Base-by-base conservation (phyloP, 2,329 filamentous ascomycete genomes). In the Aureobasidium lini region DNA sequence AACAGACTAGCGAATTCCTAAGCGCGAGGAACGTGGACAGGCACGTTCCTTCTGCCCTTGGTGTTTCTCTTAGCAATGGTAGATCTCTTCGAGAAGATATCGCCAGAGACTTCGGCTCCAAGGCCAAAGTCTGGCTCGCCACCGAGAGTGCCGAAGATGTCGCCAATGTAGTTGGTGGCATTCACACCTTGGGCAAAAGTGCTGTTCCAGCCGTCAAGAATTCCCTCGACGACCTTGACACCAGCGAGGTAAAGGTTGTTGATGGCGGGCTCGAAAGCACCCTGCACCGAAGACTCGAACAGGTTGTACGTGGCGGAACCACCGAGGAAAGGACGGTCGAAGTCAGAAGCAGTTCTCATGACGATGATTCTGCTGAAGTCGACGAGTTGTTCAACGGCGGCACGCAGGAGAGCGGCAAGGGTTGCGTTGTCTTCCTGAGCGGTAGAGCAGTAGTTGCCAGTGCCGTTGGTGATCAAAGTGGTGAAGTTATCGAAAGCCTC, bases 341-440 rank as follows among this genome's bases (percentile, higher is more conserved):
- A 90, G 73, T 90, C 83, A 9, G 84, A 86, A 1, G 80, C 84
- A 67, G 84, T 84, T 31, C 87, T 80, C 79, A 89, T 83, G 61
- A 89, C 72, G 58, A 90, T 85, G 62, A 87, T 79, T 3, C 87
- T 80, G 5, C 76, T 71, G 70, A 87, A 90, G 69, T 90, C 87
- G 4, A 85, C 80, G 4, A 83, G 67, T 2, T 81, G 79, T 63
- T 77, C 75, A 23, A 81, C 71, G 0, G 84, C 81, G 1, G 79
- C 80, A 11, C 87, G 80, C 18, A 88, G 71, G 31, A 90, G 73
- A 5, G 81, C 85, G 65, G 87, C 85, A 1, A 89, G 79, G 0
- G 81, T 81, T 0, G 86, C 87, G 65, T 85, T 88, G 68, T 90
- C 87, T 70, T 90, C 87, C 69, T 89, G 86, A 0, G 86, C 86